Percentiles rank a stretch among this genome's conserved stretches.
phyloP scores from a whole-genome alignment of 1,139 yeast genomes.

The Scheffersomyces insectosa region DNA sequence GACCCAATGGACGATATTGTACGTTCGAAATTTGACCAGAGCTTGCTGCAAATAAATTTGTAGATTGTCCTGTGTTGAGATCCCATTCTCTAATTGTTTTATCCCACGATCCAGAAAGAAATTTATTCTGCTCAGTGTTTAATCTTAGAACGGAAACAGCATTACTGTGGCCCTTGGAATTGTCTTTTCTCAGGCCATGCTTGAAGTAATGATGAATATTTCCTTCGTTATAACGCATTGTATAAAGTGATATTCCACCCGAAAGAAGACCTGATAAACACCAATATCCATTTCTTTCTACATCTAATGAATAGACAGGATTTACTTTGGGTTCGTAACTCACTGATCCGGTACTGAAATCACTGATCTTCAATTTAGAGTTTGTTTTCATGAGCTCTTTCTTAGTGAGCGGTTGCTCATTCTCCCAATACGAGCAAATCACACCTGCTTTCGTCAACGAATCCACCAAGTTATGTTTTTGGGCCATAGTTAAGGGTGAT shows the following conservation, averaged over 20 bases:
- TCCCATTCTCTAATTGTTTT: conserved; percentile 81
- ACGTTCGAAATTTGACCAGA: conserved; percentile 80
- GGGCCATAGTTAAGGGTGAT: conserved; percentile 86
- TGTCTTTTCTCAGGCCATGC: conserved; percentile 26
- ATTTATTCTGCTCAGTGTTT: conserved; percentile 57
- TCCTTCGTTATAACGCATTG: conserved; percentile 85
- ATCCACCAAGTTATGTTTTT: conserved; percentile 85
- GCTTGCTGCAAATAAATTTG: conserved; percentile 49
- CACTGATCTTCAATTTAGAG: conserved; percentile 46
- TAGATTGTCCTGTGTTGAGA: conserved; percentile 65
- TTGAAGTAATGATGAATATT: conserved; percentile 72
- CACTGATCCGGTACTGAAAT: conserved; percentile 41
- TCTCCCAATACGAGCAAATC: conserved; percentile 87
- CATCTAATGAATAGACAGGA: conserved; percentile 87
- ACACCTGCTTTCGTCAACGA: conserved; percentile 84
- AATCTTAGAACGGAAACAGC: conserved; percentile 74
- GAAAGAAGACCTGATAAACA: conserved; percentile 75
- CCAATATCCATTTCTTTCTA: conserved; percentile 83
- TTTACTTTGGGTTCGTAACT: conserved; percentile 68
- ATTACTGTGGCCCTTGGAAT: conserved; percentile 54
- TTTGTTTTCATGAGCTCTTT: conserved; percentile 38
- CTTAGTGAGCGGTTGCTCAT: conserved; percentile 75
- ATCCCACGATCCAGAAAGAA: conserved; percentile 92
- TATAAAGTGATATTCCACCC: conserved; percentile 87
- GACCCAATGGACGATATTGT: conserved; percentile 76